phyloP scores from a whole-genome alignment of 345 rosid genomes.

The Citrus medica region DNA sequence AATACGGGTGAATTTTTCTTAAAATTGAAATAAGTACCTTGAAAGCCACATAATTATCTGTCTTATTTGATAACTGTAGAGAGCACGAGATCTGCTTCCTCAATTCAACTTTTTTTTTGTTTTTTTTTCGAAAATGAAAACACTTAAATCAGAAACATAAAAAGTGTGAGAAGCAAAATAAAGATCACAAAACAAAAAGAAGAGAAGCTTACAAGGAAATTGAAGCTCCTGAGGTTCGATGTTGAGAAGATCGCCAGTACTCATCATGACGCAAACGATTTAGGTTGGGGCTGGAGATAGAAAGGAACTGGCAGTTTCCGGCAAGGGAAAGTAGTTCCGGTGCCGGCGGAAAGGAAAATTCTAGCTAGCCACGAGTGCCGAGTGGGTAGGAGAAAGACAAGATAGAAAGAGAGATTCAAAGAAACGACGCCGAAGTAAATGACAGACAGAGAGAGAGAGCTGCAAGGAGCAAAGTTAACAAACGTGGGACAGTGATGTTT shows the following conservation, averaged over 20 bases:
- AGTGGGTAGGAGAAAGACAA: not conserved
- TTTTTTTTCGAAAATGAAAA: not conserved
- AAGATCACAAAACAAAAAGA: constrained; percentile 7
- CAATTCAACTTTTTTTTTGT: constrained; percentile 50
- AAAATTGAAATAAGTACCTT: constrained; percentile 40
- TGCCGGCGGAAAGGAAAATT: not conserved
- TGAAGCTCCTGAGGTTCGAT: constrained; percentile 78
- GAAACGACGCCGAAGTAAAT: not conserved
- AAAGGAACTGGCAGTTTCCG: not conserved
- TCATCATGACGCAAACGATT: constrained; percentile 42
- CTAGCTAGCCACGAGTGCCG: not conserved
- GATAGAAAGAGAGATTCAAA: not conserved
- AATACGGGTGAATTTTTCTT: not conserved
- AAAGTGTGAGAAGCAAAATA: not conserved
- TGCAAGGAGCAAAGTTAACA: not conserved
- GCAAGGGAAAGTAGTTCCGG: not conserved
- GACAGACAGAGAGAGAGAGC: not conserved
- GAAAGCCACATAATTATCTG: constrained; percentile 70
- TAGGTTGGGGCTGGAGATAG: constrained; percentile 3
- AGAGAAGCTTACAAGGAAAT: constrained; percentile 54
- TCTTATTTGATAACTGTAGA: constrained; percentile 58
- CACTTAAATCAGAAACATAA: constrained; percentile 10
- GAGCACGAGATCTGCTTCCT: constrained; percentile 82
- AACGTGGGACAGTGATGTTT: constrained; percentile 27
- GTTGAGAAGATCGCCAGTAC: constrained; percentile 56